phyloP scores from a whole-genome alignment of 2,329 filamentous ascomycete genomes.

The Coniochaeta ligniaria region DNA sequence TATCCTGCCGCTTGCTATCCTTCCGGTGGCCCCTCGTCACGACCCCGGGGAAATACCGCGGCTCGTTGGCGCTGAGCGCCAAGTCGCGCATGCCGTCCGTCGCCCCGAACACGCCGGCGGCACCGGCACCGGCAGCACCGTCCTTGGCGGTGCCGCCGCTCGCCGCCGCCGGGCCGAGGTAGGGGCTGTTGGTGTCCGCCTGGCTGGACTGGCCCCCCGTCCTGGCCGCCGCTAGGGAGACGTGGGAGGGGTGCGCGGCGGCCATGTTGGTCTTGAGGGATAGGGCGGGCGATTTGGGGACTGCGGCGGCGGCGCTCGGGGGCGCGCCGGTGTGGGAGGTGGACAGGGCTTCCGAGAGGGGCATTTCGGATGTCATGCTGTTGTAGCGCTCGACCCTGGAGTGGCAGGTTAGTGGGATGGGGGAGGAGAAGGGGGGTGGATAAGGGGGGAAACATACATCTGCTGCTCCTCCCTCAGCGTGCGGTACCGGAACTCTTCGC shows the following conservation, averaged over 20 bases:
- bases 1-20: slow-evolving; percentile 29
- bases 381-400: slow-evolving; percentile 36
- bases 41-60: slow-evolving; percentile 65
- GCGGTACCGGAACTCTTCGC: slow-evolving; percentile 83
- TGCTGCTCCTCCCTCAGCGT: slow-evolving; percentile 77
- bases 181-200: slow-evolving; percentile 9
- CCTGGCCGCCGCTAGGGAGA: background rate
- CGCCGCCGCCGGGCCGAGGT: slow-evolving; percentile 2
- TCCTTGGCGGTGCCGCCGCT: slow-evolving; percentile 8
- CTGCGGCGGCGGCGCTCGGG: background rate
- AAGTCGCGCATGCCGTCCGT: slow-evolving; percentile 24
- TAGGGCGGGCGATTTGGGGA: slow-evolving; percentile 14
- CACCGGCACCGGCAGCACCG: too few species aligned
- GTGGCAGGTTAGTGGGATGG: background rate
- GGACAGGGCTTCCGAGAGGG: background rate
- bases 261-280: slow-evolving; percentile 12
- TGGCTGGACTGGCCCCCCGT: background rate
- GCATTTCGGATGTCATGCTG: slow-evolving; percentile 19
- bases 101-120: slow-evolving; percentile 18
- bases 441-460: slow-evolving; percentile 53
- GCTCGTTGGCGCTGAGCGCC: slow-evolving; percentile 38
- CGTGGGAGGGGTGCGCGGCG: background rate
- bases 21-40: slow-evolving; percentile 44
- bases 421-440: background rate
- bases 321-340: background rate